Evolutionary conservation across 352 stramenopile species (phyloP), one percentile per base, ranked within the genome.

Genomic region (Phytophthora chlamydospora): DNA sequence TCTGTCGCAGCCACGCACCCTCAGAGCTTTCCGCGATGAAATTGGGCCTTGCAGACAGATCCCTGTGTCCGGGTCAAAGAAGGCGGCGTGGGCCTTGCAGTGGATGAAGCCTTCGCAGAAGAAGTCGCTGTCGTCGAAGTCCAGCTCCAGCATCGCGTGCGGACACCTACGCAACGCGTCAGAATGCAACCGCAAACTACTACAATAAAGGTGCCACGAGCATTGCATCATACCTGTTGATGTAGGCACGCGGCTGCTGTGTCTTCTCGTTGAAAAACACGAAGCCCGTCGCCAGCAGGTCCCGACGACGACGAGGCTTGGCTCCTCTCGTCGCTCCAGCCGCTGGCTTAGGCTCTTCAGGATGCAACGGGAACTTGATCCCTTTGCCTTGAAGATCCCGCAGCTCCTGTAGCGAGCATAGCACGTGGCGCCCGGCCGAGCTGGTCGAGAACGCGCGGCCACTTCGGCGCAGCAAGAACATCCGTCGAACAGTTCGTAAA

Each of bases 51-150:
- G 73, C 6, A 91, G 59, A 46, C 82, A 91, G 17, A 91, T 85
- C 2, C 82, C 82, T 10, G 82, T 89, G 19, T 69, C 78, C 76
- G 85, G 81, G 55, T 94, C 85, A 54, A 94, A 94, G 67, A 90
- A 89, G 12, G 85, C 83, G 35, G 80, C 85, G 60, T 94, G 85
- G 2, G 71, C 81, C 54, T 94, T 94, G 76, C 85, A 94, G 55
- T 90, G 80, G 40, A 94, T 66, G 50, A 92, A 90, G 11, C 83
- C 83, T 67, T 90, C 76, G 49, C 66, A 78, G 62, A 92, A 90
- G 58, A 94, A 94, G 57, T 92, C 83, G 65, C 76, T 82, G 73
- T 92, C 85, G 63, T 91, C 81, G 45, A 89, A 62, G 56, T 94
- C 83, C 44, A 94, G 63, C 66, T 94, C 83, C 54, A 92, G 60